phyloP scores from a whole-genome alignment of 1,284 basidiomycete species.

The Fomes fomentarius region DNA sequence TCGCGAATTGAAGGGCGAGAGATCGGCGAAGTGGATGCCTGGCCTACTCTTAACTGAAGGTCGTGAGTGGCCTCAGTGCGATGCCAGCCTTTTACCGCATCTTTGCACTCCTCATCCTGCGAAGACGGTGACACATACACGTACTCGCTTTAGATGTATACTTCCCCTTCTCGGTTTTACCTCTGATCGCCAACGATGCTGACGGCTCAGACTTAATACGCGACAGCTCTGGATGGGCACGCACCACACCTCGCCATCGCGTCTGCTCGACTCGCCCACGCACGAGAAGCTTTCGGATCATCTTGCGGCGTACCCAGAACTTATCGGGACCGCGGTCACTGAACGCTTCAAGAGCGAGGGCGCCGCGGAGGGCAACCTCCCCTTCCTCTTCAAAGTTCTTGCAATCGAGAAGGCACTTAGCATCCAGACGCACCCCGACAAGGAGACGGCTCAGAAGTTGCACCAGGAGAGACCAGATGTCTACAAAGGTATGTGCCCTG shows the following conservation, averaged over 20 bases:
- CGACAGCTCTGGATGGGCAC: conserved; percentile 98
- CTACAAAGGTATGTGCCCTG: conserved; percentile 37
- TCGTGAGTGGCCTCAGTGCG: too few species aligned
- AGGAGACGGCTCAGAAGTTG: conserved; percentile 80
- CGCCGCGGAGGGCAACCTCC: conserved; percentile 72
- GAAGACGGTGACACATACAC: too few species aligned
- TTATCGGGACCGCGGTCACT: conserved; percentile 70
- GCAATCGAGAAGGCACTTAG: conserved; percentile 94
- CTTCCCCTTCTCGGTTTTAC: too few species aligned
- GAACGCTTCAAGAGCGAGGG: conserved; percentile 55
- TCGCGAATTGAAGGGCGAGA: too few species aligned
- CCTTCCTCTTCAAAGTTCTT: conserved; percentile 94
- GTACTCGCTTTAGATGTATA: too few species aligned
- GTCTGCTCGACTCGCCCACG: conserved; percentile 38
- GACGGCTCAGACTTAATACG: conserved; percentile 8
- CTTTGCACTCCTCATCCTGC: too few species aligned
- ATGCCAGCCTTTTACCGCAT: too few species aligned
- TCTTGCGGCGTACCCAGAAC: conserved; percentile 65
- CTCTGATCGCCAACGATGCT: too few species aligned
- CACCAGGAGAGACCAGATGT: conserved; percentile 79
- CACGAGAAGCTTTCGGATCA: conserved; percentile 57
- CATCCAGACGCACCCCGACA: conserved; percentile 98
- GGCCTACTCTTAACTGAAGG: too few species aligned
- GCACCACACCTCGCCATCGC: conserved; percentile 87
- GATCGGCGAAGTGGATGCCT: too few species aligned